Conservation (phyloP, 2,329 filamentous ascomycete genomes). For the Dactylellina leptospora region DNA sequence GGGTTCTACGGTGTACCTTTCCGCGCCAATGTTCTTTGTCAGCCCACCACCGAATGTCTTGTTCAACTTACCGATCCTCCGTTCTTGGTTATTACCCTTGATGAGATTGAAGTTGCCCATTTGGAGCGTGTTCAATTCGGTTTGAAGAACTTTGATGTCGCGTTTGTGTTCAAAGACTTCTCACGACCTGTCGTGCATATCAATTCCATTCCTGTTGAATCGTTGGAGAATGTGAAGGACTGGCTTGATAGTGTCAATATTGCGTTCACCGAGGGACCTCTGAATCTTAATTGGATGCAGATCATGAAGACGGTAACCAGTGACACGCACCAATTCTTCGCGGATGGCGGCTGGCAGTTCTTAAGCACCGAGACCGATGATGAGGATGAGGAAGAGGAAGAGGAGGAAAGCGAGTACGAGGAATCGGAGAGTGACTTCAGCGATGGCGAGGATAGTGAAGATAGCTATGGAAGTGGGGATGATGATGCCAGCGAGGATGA, state of each 20-base stretch:
- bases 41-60: slow-evolving; percentile 94
- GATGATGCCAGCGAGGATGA: slow-evolving; percentile 80
- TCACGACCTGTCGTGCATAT: slow-evolving; percentile 88
- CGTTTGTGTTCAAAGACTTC: slow-evolving; percentile 98
- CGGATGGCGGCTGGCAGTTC: slow-evolving; percentile 94
- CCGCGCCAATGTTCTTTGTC: slow-evolving; percentile 92
- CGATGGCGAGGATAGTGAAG: slow-evolving; percentile 76
- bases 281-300: slow-evolving; percentile 98
- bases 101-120: slow-evolving; percentile 95
- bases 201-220: slow-evolving; percentile 97
- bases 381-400: slow-evolving; percentile 77
- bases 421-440: slow-evolving; percentile 83
- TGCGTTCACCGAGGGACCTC: slow-evolving; percentile 88
- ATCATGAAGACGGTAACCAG: slow-evolving; percentile 99
- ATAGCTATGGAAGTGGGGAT: slow-evolving; percentile 92
- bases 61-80: slow-evolving; percentile 97
- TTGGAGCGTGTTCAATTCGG: slow-evolving; percentile 95
- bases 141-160: slow-evolving; percentile 98
- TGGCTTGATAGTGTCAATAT: slow-evolving; percentile 97
- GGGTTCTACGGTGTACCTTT: slow-evolving; percentile 97
- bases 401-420: slow-evolving; percentile 92
- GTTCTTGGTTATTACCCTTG: slow-evolving; percentile 93
- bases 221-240: slow-evolving; percentile 93
- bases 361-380: slow-evolving; percentile 86
- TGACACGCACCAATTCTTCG: slow-evolving; percentile 94